Evolutionary conservation across 129 eudicot species (phyloP), one percentile per base, ranked within the genome.

Genomic region (Deinandra increscens): DNA sequence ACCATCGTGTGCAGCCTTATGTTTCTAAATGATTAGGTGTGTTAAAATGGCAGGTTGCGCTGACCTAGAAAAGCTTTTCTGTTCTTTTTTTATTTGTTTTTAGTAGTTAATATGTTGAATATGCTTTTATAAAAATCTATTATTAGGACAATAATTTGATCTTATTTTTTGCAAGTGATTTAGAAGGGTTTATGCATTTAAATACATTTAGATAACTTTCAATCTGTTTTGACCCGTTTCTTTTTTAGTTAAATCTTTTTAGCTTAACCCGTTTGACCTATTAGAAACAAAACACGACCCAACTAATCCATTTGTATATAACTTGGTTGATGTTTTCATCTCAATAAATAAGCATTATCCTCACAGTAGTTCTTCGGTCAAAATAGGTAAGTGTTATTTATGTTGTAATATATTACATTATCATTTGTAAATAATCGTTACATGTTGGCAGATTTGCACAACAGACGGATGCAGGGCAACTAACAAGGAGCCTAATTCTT

Each of bases 401-500:
- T 15, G 55, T 17, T 15, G 55, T 43, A 61, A 46, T 46, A 5
- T 10, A 11, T 66, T 29, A 49, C 37, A 50, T 2, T n/a, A 18
- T 29, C 37, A 44, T 41, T 48, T 50, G 13, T 20, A 59, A 19
- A 6, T 26, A 41, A 22, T 14, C 15, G 33, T 63, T 51, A 18
- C 66, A 54, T 65, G 38, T 41, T 75, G 82, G 66, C 83, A 92
- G 98, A 79, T 78, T 73, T 4, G 97, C 98, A 1, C 98, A 93
- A 53, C 97, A 93, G 60, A 89, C 90, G 4, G 98, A 93, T 87
- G 98, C 98, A 7, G 97, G 95, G 7, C 98, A 87, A 66, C 85
- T 93, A 11, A 89, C 95, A 11, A 78, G 98, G 83, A 89, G 85
- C 72, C 91, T 92, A 54, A 89, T 86, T 55, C 87, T 89, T 13